Conservation (phyloP, 1,284 basidiomycete genomes). For the Papiliotrema nemorosa region DNA sequence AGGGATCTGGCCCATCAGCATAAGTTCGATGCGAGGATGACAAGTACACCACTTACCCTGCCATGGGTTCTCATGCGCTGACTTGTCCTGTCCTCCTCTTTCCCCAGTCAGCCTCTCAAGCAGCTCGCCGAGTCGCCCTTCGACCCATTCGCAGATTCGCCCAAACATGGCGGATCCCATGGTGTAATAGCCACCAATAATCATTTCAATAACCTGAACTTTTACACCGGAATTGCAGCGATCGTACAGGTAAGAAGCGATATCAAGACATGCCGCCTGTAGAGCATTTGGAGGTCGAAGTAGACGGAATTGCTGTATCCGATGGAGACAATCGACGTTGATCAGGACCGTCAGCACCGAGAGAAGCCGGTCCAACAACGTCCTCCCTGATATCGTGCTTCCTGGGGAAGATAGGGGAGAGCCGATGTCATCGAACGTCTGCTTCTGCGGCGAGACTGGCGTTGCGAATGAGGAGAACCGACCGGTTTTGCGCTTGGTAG, state of each 20-base stretch:
- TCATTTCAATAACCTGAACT: constrained; percentile 43
- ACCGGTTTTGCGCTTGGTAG: constrained; percentile 20
- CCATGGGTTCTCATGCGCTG: not conserved
- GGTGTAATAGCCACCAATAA: constrained; percentile 30
- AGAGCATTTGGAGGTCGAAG: constrained; percentile 37
- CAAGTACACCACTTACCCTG: not conserved
- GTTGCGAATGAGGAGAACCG: constrained; percentile 28
- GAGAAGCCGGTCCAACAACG: constrained; percentile 22
- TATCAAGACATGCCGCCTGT: constrained; percentile 43
- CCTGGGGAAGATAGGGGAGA: not conserved
- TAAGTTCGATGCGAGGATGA: not conserved
- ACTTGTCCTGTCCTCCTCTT: constrained; percentile 11
- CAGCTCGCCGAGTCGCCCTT: constrained; percentile 31
- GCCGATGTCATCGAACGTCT: not conserved
- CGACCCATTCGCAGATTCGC: constrained; percentile 53
- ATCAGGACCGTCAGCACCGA: constrained; percentile 20
- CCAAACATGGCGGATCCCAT: constrained; percentile 47
- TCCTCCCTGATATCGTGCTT: constrained; percentile 6
- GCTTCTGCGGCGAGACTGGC: constrained; percentile 9
- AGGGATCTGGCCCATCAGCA: constrained; percentile 9
- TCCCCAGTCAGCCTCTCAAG: constrained; percentile 20
- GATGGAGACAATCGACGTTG: constrained; percentile 32
- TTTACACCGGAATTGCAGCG: constrained; percentile 42
- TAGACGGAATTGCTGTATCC: constrained; percentile 24
- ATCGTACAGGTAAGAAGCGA: constrained; percentile 47